A percentile compares a stretch with the other conserved stretches of the same genome.
These are phyloP conservation scores for Neurospora intermedia DNA, from an alignment of 495 filamentous ascomycete genomes.

Conservation along the genomic window DNA sequence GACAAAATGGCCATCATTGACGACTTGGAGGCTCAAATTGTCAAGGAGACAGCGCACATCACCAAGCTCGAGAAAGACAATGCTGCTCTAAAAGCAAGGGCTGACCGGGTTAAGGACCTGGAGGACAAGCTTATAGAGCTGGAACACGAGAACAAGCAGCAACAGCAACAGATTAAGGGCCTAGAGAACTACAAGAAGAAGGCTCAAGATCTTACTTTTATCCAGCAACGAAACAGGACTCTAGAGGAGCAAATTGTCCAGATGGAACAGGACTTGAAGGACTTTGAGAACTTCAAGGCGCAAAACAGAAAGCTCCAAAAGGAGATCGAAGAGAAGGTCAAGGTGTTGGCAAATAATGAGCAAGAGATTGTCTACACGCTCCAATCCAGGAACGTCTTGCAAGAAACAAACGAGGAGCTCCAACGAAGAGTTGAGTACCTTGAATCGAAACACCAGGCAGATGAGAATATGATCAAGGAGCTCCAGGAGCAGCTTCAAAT, in stretches of 20 bases:
- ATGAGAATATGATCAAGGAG: constrained; percentile 31
- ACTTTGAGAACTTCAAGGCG: constrained; percentile 46
- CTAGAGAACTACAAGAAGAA: constrained; percentile 67
- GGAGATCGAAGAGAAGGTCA: constrained; percentile 24
- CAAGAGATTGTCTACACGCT: constrained; percentile 30
- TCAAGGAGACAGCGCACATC: constrained; percentile 22
- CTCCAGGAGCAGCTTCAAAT: constrained; percentile 36
- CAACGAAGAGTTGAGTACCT: constrained; percentile 25
- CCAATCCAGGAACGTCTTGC: constrained; percentile 24
- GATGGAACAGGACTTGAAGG: constrained; percentile 60
- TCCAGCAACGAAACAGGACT: constrained; percentile 38
- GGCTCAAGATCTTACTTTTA: constrained; percentile 45
- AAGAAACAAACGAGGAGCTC: constrained; percentile 22
- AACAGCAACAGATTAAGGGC: constrained; percentile 69
- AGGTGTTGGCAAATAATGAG: constrained; percentile 29
- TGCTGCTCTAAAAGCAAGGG: constrained; percentile 31
- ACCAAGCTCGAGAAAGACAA: constrained; percentile 32
- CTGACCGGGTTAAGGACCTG: constrained; percentile 32
- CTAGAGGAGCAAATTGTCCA: constrained; percentile 25
- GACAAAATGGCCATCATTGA: constrained; percentile 28
- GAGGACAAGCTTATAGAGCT: constrained; percentile 52
- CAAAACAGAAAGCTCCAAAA: constrained; percentile 47
- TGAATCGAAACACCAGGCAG: constrained; percentile 22
- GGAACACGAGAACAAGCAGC: constrained; percentile 59
- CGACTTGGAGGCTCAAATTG: constrained; percentile 25